Percentiles rank a stretch among this genome's conserved stretches.
Evolutionary conservation across 2,329 filamentous ascomycete genomes (phyloP).

Genomic region (Paecilomyces fulvus): DNA sequence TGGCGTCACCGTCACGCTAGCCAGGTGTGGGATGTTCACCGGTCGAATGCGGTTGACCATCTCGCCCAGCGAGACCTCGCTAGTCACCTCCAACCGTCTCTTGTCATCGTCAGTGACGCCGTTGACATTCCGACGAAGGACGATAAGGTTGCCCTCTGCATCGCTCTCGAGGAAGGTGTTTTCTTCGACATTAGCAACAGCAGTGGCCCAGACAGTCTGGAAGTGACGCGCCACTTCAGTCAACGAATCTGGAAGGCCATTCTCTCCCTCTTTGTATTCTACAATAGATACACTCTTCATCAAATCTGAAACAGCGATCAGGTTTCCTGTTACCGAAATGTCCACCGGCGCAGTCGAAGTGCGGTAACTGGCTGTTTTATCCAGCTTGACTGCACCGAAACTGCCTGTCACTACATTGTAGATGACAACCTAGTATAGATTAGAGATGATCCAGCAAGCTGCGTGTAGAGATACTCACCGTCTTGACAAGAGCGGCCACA

Average conservation of each 20-base stretch:
- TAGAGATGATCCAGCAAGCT: constrained; percentile 7
- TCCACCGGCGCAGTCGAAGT: constrained; percentile 79
- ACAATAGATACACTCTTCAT: constrained; percentile 87
- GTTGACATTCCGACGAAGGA: constrained; percentile 64
- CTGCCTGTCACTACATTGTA: constrained; percentile 40
- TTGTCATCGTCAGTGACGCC: constrained; percentile 69
- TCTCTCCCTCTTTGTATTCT: constrained; percentile 54
- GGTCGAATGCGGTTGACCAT: constrained; percentile 83
- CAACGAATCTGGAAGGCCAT: constrained; percentile 54
- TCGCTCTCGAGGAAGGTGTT: constrained; percentile 77
- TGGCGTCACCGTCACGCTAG: constrained; percentile 63
- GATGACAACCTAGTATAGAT: constrained; percentile 45
- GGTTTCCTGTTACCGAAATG: constrained; percentile 61
- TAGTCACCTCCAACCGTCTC: constrained; percentile 60
- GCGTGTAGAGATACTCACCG: constrained; percentile 43
- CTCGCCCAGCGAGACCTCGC: constrained; percentile 80
- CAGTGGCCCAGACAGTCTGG: constrained; percentile 73
- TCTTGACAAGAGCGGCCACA: constrained; percentile 83
- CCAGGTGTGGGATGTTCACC: constrained; percentile 57
- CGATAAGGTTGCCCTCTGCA: constrained; percentile 75
- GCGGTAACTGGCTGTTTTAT: constrained; percentile 67
- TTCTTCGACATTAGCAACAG: constrained; percentile 61
- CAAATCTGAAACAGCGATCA: constrained; percentile 78
- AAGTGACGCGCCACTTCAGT: constrained; percentile 71
- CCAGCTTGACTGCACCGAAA: constrained; percentile 43